phyloP scores from a whole-genome alignment of 148 eudicot genomes.

The Chenopodium album region DNA sequence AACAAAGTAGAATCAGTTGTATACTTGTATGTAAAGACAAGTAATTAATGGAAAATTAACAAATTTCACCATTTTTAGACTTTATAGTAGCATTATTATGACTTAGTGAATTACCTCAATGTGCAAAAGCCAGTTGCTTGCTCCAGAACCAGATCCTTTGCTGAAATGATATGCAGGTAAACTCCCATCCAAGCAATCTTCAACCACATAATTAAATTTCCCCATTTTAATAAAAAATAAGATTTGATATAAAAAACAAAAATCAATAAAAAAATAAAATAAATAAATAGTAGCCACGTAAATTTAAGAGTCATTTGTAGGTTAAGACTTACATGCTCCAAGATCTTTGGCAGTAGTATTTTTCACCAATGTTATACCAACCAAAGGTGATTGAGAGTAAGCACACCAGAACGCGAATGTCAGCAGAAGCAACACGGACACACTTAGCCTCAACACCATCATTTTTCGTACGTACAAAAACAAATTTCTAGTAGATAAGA shows the following conservation, averaged over 20 bases:
- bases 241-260: background rate
- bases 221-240: background rate
- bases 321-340: constrained; percentile 60
- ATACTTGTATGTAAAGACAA: too few relatives aligned
- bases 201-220: background rate
- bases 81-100: background rate
- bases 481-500: too few relatives aligned
- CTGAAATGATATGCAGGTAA: constrained; percentile 85
- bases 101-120: constrained; percentile 59
- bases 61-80: too few relatives aligned
- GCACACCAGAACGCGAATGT: constrained; percentile 31
- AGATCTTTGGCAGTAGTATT: constrained; percentile 39
- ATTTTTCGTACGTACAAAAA: background rate
- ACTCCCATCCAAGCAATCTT: constrained; percentile 97
- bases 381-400: constrained; percentile 31
- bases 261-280: background rate
- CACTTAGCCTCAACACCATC: constrained; percentile 14
- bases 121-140: constrained; percentile 84
- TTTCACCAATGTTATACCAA: constrained; percentile 64
- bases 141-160: constrained; percentile 82
- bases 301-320: background rate
- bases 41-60: too few relatives aligned
- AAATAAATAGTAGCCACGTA: background rate
- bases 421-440: constrained; percentile 22
- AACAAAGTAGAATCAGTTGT: too few relatives aligned